Percentiles rank a stretch among this genome's conserved stretches.
Conservation (phyloP, 2,329 filamentous ascomycete species). For the Botrytis fragariae region DNA sequence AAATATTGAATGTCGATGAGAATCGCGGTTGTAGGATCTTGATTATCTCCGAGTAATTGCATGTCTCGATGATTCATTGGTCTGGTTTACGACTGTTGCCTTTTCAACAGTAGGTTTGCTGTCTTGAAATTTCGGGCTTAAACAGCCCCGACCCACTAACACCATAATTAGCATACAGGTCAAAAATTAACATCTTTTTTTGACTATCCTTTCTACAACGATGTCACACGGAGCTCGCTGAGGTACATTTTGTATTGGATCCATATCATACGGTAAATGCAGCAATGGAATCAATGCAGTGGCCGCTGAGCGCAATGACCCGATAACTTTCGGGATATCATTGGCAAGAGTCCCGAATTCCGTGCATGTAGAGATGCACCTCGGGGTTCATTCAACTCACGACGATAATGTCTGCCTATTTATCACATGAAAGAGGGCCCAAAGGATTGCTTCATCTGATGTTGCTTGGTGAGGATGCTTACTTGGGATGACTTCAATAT, state of each 20-base stretch:
- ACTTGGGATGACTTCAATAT: not conserved
- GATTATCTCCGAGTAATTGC: not conserved
- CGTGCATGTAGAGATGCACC: not conserved
- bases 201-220: not conserved
- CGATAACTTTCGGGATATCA: not conserved
- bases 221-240: not conserved
- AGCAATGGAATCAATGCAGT: not conserved
- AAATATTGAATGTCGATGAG: not conserved
- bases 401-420: not conserved
- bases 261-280: not conserved
- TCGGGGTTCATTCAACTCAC: not conserved
- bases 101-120: not conserved
- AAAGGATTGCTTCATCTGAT: not conserved
- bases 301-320: not conserved
- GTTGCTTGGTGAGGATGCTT: not conserved
- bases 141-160: not conserved
- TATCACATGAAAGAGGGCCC: not conserved
- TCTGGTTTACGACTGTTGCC: not conserved
- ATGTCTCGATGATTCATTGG: not conserved
- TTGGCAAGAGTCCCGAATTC: not conserved
- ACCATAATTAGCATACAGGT: not conserved
- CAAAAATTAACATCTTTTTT: not conserved
- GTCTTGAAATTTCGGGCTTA: not conserved
- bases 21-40: not conserved
- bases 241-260: not conserved